A percentile compares a stretch with the other conserved stretches of the same genome.
phyloP scores from a whole-genome alignment of 1,284 basidiomycete genomes.

The Porogramme epimiltina region DNA sequence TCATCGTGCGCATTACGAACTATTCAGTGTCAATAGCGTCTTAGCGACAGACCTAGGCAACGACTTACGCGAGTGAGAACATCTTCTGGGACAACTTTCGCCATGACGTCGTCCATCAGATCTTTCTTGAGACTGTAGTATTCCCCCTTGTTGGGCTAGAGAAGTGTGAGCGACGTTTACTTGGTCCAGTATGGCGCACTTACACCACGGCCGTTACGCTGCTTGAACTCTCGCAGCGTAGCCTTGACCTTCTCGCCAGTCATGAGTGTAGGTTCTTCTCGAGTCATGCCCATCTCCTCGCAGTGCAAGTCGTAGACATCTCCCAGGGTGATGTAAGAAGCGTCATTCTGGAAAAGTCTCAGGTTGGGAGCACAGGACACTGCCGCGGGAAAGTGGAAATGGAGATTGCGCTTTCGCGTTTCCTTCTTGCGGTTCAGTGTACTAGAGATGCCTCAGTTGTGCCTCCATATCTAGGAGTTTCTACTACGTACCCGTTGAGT shows the following conservation, averaged over 20 bases:
- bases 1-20: constrained; percentile 92
- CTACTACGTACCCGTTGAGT: constrained; percentile 83
- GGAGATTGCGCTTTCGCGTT: constrained; percentile 88
- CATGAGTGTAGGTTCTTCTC: constrained; percentile 88
- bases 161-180: not conserved
- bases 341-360: constrained; percentile 89
- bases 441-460: constrained; percentile 40
- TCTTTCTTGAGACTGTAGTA: constrained; percentile 83
- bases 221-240: constrained; percentile 63
- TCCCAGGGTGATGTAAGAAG: constrained; percentile 88
- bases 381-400: constrained; percentile 89
- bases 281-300: constrained; percentile 72
- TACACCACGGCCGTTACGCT: constrained; percentile 35
- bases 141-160: constrained; percentile 66
- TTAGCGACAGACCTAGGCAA: not conserved
- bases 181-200: not conserved
- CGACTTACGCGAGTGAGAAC: constrained; percentile 78
- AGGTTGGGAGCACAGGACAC: constrained; percentile 86
- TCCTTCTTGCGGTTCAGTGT: constrained; percentile 89
- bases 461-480: not conserved
- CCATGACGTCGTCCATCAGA: constrained; percentile 86
- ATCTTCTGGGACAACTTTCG: constrained; percentile 91
- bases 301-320: constrained; percentile 96
- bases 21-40: constrained; percentile 33
- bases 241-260: constrained; percentile 83